Base-by-base conservation (phyloP, 805 yeast species). In the Dipodascus geniculatus region DNA sequence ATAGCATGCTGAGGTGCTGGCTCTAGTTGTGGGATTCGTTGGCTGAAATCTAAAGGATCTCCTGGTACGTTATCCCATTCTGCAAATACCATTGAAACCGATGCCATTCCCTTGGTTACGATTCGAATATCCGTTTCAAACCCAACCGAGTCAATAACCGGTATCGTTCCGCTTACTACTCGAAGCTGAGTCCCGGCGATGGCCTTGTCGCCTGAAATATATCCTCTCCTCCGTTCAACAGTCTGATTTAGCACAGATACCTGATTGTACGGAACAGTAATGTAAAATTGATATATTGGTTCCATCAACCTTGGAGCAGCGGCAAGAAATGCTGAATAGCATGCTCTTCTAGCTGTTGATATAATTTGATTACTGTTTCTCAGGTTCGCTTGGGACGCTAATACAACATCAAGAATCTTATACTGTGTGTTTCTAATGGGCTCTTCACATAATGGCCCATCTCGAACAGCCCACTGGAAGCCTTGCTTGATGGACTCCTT, bases 381-480 rank as follows among this genome's bases (percentile, higher is more conserved):
- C 44, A 75, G 79, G 1, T 74, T 59, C 3, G 73, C 70, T 24
- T 76, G 75, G 0, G 72, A 67, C 3, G 83, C 74, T 2, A 85
- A 61, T 0, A 71, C 69, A 0, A 80, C 78, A 54, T 82, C 87
- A 49, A 87, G 72, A 44, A 93, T 74, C 53, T 80, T 79, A 67
- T 93, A 88, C 57, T 78, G 81, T 3, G 83, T 79, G 53, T 82
- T 77, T 52, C 86, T 70, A 3, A 93, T 73, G 0, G 86, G 83
- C 63, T 88, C 96, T 56, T 85, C 96, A 57, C 95, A 81, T n/a
- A 93, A 71, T 0, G 99, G 99, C 0, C 99, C 99, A 61, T 87
- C 96, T 54, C 80, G 74, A 0, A 79, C 74, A 1, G 85, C 83
- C 93, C 96, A 86, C 60, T 78, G 76, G 68, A 91, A 93, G 0